Conservation (phyloP, 257 asterid genomes). For the Phtheirospermum japonicum region DNA sequence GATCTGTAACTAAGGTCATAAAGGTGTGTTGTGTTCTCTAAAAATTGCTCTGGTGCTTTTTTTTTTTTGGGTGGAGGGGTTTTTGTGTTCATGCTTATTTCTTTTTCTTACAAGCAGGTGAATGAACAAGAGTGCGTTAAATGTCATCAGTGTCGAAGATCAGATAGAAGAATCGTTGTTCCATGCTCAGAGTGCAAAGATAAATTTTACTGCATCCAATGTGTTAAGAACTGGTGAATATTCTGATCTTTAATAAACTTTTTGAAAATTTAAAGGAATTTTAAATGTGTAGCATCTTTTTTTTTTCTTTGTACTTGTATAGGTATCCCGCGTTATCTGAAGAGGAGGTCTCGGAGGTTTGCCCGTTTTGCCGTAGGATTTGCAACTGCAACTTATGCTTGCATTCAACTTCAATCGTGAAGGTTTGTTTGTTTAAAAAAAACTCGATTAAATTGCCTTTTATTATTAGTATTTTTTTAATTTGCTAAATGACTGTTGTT, state of each 20-base stretch:
- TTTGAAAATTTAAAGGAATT: neutral
- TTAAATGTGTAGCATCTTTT: neutral
- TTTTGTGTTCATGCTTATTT: conserved; percentile 6
- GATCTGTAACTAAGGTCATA: conserved; percentile 32
- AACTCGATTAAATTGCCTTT: conserved; percentile 12
- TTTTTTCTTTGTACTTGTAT: conserved; percentile 16
- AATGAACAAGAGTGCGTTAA: conserved; percentile 29
- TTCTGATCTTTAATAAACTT: conserved; percentile 8
- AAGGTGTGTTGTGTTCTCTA: conserved; percentile 36
- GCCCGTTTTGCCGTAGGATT: conserved; percentile 72
- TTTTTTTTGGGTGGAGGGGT: conserved; percentile 4
- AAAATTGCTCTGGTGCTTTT: neutral
- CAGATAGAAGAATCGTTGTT: conserved; percentile 56
- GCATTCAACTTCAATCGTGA: conserved; percentile 47
- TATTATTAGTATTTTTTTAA: neutral
- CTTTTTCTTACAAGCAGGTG: conserved; percentile 34
- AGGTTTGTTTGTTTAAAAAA: conserved; percentile 42
- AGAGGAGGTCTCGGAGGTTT: conserved; percentile 57
- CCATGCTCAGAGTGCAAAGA: conserved; percentile 63
- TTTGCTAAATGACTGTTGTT: conserved; percentile 27
- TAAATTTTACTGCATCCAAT: conserved; percentile 51
- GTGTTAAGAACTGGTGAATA: conserved; percentile 73
- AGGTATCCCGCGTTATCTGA: conserved; percentile 72
- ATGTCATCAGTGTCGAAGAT: conserved; percentile 78
- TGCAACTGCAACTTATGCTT: conserved; percentile 92